These are phyloP conservation scores for Eustoma russellianum DNA, from an alignment of 257 asterid species.

Conservation along the genomic window DNA sequence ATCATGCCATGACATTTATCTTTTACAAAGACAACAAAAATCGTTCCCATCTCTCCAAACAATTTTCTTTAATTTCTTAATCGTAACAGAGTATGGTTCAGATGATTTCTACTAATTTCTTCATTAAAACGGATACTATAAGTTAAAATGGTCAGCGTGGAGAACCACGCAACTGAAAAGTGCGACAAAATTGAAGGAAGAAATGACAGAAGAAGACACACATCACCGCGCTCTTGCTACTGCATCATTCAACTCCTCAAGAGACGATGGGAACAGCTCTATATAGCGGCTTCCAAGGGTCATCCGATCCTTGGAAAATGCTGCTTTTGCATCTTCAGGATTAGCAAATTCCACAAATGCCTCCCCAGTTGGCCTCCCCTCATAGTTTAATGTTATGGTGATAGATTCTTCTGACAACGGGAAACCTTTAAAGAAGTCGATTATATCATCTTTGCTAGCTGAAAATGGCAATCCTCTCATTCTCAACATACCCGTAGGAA, in stretches of 20 bases:
- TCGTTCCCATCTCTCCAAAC: too few relatives aligned
- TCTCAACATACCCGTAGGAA: conserved; percentile 54
- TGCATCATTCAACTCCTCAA: conserved; percentile 52
- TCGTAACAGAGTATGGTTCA: too few relatives aligned
- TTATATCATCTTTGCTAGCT: conserved; percentile 76
- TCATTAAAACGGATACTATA: too few relatives aligned
- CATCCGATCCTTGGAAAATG: conserved; percentile 86
- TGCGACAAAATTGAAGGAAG: not conserved
- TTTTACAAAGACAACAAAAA: too few relatives aligned
- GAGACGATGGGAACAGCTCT: conserved; percentile 67
- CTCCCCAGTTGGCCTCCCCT: conserved; percentile 84
- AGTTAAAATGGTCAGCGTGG: not conserved
- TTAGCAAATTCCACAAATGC: conserved; percentile 77
- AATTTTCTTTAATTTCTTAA: too few relatives aligned
- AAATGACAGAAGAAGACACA: not conserved
- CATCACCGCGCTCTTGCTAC: conserved; percentile 52
- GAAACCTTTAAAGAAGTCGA: conserved; percentile 66
- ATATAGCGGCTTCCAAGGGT: conserved; percentile 81
- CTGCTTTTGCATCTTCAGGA: conserved; percentile 69
- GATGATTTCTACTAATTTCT: too few relatives aligned
- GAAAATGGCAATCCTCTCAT: conserved; percentile 89
- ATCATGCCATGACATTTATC: too few relatives aligned
- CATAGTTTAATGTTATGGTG: conserved; percentile 43
- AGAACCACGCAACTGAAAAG: not conserved
- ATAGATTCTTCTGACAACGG: conserved; percentile 55